Conservation (phyloP, 495 filamentous ascomycete species). For the Penicillium silybi region DNA sequence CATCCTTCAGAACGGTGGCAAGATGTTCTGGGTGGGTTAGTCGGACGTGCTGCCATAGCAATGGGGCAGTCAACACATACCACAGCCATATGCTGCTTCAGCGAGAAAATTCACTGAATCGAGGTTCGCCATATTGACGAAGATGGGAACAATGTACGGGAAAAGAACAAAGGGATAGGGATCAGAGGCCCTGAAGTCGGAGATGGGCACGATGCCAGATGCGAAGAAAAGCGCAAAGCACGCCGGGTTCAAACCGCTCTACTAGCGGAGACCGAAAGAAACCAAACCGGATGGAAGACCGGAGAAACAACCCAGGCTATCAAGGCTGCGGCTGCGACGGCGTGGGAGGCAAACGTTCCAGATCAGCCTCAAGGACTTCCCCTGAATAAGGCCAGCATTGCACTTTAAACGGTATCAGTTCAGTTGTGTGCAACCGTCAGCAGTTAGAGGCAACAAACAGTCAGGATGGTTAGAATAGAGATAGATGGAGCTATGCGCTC, state of each 20-base stretch:
- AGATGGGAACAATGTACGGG: background rate
- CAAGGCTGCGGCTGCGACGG: background rate
- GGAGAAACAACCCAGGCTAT: background rate
- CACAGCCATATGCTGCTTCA: slow-evolving; percentile 45
- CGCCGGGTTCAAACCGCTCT: slow-evolving; percentile 1
- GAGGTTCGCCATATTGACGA: slow-evolving; percentile 32
- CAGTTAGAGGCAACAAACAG: background rate
- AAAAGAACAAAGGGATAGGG: slow-evolving; percentile 4
- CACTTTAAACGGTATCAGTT: slow-evolving; percentile 8
- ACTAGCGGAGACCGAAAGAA: background rate
- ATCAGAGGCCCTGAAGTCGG: background rate
- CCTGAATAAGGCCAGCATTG: slow-evolving; percentile 23
- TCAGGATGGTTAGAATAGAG: background rate
- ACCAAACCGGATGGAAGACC: background rate
- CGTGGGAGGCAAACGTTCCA: slow-evolving; percentile 1
- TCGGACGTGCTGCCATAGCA: background rate
- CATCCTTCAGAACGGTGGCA: slow-evolving; percentile 30
- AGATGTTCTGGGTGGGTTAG: slow-evolving; percentile 39
- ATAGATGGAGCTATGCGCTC: slow-evolving; percentile 4
- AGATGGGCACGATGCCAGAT: background rate
- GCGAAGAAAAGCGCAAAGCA: background rate
- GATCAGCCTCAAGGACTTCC: slow-evolving; percentile 23
- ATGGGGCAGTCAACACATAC: slow-evolving; percentile 24
- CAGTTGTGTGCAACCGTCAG: background rate
- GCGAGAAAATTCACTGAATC: slow-evolving; percentile 34